Evolutionary conservation across 345 rosid genomes (phyloP), one percentile per base, ranked within the genome.

Genomic region (Populus tremula): DNA sequence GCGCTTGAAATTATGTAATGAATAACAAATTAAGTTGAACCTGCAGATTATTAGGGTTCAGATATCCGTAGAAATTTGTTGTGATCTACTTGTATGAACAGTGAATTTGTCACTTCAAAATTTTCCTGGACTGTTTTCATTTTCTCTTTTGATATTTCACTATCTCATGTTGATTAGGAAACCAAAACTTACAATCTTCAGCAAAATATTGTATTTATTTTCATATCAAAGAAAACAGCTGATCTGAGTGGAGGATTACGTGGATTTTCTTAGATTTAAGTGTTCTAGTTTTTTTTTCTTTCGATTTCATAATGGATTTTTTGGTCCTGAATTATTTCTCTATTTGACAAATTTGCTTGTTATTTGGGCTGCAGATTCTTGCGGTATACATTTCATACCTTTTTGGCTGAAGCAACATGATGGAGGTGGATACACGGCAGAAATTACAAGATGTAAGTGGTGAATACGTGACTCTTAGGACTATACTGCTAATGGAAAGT

Each of bases 391-490:
- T 77, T 79, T 68, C 25, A 29, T 66, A 56, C 43, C 25, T 73
- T 56, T 16, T 61, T 35, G 63, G 77, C 39, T 64, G 66, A 70
- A 66, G 50, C 62, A n/a, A 16, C 63, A 70, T 61, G 64, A 85
- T 80, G 86, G 82, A 67, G 69, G 80, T 67, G 36, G 83, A 82
- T 70, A 59, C 18, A 27, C 39, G 17, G 41, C 81, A 36, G 61
- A 70, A 31, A 63, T 50, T 79, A 79, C 76, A 41, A 36, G 77
- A 79, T 64, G 82, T 79, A 80, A 82, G 90, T 78, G 67, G 23
- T 67, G 67, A 67, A 67, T 25, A n/a, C 31, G 4, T 53, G 45
- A 56, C 33, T 65, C 49, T 47, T 39, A 25, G 21, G 29, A 54
- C 63, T 76, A 9, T 63, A 21, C 25, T 39, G 59, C 20, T 53